Conservation (phyloP, 139 green algal species). For the Pseudopediastrum boryanum region DNA sequence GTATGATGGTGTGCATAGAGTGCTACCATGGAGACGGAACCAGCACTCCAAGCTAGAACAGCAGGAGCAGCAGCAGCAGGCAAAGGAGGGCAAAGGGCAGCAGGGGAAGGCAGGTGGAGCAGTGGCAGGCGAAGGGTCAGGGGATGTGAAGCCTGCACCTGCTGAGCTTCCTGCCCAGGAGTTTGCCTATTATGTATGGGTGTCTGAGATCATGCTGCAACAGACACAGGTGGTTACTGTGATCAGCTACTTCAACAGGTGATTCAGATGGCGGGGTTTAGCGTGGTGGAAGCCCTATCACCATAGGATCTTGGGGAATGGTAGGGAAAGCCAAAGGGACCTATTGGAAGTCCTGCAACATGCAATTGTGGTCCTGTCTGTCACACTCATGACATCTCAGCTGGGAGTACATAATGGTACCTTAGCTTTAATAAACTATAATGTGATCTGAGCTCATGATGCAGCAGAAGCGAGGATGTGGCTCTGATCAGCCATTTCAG, state of each 20-base stretch:
- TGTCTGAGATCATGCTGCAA: conserved; percentile 97
- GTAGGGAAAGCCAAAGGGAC: no score
- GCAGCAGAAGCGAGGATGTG: no score
- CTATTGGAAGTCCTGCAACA: no score
- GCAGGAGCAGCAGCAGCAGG: not conserved
- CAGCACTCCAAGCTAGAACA: conserved; percentile 51
- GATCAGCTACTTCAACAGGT: conserved; percentile 68
- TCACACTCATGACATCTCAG: no score
- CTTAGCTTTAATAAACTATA: no score
- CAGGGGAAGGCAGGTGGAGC: conserved; percentile 14
- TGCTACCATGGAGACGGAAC: conserved; percentile 91
- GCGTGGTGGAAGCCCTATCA: no score
- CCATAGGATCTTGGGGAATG: no score
- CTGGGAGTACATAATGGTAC: no score
- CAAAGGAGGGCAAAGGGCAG: conserved; percentile 15
- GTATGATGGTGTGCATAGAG: conserved; percentile 89
- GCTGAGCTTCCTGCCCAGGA: conserved; percentile 58
- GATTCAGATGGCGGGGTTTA: no score
- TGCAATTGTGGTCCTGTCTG: no score
- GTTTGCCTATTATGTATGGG: conserved; percentile 91
- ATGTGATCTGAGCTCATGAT: no score
- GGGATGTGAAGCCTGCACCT: conserved; percentile 38
- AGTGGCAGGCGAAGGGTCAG: conserved; percentile 13
- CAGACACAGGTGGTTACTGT: conserved; percentile 72
- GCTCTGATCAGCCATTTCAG: no score